These are phyloP conservation scores for Zasmidium cellare DNA, from an alignment of 2,329 filamentous ascomycete genomes.

Conservation along the genomic window DNA sequence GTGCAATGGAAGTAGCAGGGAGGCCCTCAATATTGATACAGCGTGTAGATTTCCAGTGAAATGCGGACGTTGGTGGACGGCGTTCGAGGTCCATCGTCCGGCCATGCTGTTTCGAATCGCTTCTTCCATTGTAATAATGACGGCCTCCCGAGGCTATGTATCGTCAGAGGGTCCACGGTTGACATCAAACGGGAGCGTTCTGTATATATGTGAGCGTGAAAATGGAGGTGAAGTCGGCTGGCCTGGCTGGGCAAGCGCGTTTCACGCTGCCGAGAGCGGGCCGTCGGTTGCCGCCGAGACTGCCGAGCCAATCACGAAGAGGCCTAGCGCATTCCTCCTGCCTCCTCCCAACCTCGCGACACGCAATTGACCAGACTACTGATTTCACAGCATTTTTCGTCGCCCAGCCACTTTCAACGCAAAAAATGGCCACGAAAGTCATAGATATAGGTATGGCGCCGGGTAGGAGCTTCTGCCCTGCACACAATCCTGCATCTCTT, in stretches of 20 bases:
- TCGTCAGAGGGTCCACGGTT: not conserved
- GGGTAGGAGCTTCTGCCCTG: not conserved
- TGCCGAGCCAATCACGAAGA: not conserved
- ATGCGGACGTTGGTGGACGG: too few species aligned
- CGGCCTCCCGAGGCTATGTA: not conserved
- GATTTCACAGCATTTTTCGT: constrained; percentile 4
- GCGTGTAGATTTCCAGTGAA: too few species aligned
- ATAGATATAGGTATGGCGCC: constrained; percentile 7
- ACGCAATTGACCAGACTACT: constrained; percentile 3
- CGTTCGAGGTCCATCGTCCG: not conserved
- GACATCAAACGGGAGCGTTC: not conserved
- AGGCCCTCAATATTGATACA: too few species aligned
- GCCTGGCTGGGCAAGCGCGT: not conserved
- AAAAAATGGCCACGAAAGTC: constrained; percentile 9
- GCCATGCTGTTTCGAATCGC: not conserved
- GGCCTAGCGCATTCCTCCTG: too few species aligned
- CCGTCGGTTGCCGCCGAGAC: not conserved
- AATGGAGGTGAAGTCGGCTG: not conserved
- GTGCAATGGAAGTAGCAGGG: too few species aligned
- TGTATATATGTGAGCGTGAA: not conserved
- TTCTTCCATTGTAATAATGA: not conserved
- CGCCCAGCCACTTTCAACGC: constrained; percentile 10
- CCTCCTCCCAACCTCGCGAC: constrained; percentile 7
- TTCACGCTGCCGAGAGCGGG: not conserved
- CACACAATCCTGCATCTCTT: constrained; percentile 12